Base-by-base conservation (phyloP, 345 rosid genomes). In the Eucalyptus polybractea region DNA sequence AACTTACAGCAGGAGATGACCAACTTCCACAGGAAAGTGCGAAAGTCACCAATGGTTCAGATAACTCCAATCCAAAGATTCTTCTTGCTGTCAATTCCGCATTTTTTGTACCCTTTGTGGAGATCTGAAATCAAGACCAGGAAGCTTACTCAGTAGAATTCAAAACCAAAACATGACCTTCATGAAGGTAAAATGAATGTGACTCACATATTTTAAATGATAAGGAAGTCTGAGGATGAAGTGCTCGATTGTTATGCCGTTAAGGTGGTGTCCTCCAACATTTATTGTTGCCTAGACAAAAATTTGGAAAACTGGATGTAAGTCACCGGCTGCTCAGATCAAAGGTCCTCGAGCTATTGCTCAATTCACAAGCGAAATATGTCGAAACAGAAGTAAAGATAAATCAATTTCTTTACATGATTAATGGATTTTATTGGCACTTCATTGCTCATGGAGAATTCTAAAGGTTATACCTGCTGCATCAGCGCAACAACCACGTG, bases 1-100 rank as follows among this genome's bases (percentile, higher is more conserved):
- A 72, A 94, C 98, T 95, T 96, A 97, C 98, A 87, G 98, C 95
- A 81, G 99, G 99, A 76, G 98, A 97, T 91, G 98, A 97, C 98
- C 98, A 94, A 93, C 98, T 97, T 92, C 98, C 98, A 88, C 98
- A 97, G 51, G 97, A 94, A 72, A 96, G 99, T 83, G 95, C 97
- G 89, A 97, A 96, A 85, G 99, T 95, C 81, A 96, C 97, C 91
- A 95, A 90, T 4, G 97, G 99, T 93, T 97, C 96, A 42, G 97
- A 96, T 85, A 96, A 90, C 92, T 96, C 97, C 96, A 96, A 90
- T 8, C 96, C 98, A 51, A 94, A 96, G 69, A 88, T 91, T 87
- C 93, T 93, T 90, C 98, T 94, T 17, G 90, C 96, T 76, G 93
- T 93, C 94, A 92, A 91, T 83, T 93, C 97, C 54, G 93, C 95